Evolutionary conservation across 2,329 filamentous ascomycete genomes (phyloP), one percentile per base, ranked within the genome.

Genomic region (Apiospora sp.): DNA sequence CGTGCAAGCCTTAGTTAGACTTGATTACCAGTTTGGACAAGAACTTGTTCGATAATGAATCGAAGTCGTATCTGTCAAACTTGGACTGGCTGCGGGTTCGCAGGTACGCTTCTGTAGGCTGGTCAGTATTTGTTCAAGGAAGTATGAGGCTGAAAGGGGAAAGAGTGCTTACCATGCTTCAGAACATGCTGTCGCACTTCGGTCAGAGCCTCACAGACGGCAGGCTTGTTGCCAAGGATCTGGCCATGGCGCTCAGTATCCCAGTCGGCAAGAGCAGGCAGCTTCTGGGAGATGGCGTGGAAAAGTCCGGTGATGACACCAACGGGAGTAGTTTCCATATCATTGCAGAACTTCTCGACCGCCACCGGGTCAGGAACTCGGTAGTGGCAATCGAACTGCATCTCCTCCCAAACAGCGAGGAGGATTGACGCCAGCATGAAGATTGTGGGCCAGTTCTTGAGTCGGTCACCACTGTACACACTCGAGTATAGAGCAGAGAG

Each of bases 371-470:
- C 95, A 5, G 94, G 94, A 4, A 97, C 92, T 70, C 96, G 93
- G 88, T 98, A 98, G 85, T 98, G 94, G 88, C 94, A 97, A 85
- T 98, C 96, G 80, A 98, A 98, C 83, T 98, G 95, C 91, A 98
- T 98, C 88, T 98, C 93, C 83, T 98, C 96, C 96, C 96, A 98
- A 27, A 98, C 94, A 14, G 94, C 94, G 68, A 98, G 88, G 46
- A 98, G 90, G 75, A 98, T 96, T 5, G 94, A 95, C 13, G 95
- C 96, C 72, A 98, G 88, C 90, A 98, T 97, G 88, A 98, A 98
- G 82, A 98, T 98, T 68, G 95, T 98, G 1, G 96, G 96, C 96
- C 96, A 98, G 86, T 98, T 97, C 91, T 98, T 98, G 78, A 98
- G 90, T 84, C 97, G 96, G 83, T 98, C 96, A 73, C 96, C 96